Conservation (phyloP, 208 protist genomes). For the Jaenimonas drosophilae region DNA sequence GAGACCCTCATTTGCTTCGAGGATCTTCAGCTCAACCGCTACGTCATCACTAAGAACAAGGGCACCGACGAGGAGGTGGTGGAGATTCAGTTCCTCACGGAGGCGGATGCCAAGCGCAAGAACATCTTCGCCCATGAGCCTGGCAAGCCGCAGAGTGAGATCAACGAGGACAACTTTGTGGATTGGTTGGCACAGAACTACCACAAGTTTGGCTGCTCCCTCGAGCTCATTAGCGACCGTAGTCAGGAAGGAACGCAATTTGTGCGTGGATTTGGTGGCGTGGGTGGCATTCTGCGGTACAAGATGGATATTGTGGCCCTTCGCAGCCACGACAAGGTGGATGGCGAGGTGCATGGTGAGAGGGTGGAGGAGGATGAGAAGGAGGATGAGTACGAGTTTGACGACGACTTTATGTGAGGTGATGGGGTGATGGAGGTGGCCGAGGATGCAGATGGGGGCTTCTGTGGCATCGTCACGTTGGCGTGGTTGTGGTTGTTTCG, state of each 20-base stretch:
- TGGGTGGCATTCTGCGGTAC: conserved; percentile 92
- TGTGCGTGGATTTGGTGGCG: conserved; percentile 96
- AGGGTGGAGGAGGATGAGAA: conserved; percentile 37
- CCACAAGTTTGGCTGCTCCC: conserved; percentile 94
- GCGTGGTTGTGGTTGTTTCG: too few relatives aligned
- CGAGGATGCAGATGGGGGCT: too few relatives aligned
- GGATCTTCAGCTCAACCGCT: conserved; percentile 91
- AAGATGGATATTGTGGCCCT: conserved; percentile 87
- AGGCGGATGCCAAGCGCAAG: conserved; percentile 56
- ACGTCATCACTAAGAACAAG: conserved; percentile 74
- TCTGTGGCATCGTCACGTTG: too few relatives aligned
- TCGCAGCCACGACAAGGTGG: conserved; percentile 77
- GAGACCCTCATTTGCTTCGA: conserved; percentile 99
- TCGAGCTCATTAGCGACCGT: conserved; percentile 91
- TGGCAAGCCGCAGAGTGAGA: conserved; percentile 84
- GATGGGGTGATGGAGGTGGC: too few relatives aligned
- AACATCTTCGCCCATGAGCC: conserved; percentile 79
- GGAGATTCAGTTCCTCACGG: conserved; percentile 55
- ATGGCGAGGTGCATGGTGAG: conserved; percentile 50
- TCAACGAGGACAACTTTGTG: conserved; percentile 88
- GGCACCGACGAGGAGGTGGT: conserved; percentile 67
- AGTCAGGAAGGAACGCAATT: conserved; percentile 98
- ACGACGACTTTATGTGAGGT: conserved; percentile 86
- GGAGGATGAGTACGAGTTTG: conserved; percentile 85
- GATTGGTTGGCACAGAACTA: conserved; percentile 99